Base-by-base conservation (phyloP, 1,139 yeast genomes). In the Waltiozyma sp. region DNA sequence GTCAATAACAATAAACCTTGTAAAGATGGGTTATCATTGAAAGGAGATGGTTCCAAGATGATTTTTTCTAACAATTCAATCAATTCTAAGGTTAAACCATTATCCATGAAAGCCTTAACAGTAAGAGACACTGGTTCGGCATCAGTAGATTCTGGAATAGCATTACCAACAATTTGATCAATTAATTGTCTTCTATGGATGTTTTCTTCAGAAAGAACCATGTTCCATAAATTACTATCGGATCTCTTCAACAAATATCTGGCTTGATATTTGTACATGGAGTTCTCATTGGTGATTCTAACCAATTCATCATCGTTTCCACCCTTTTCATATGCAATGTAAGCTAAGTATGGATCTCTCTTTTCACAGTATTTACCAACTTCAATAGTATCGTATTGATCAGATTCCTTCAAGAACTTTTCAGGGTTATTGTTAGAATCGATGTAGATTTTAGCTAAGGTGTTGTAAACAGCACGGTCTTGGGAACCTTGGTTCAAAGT, bases 361-460 rank as follows among this genome's bases (percentile, higher is more conserved):
- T 87, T 91, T 66, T 93, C 99, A 75, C 99, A 93, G 72, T 91
- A 91, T 62, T 81, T 88, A 73, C 98, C 99, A 55, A 91, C 96
- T 55, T 84, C 85, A 54, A 86, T 71, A 23, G 98, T 84, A 65
- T 91, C 94, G 67, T 93, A 91, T 59, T 76, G 73, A 56, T 80
- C 73, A 63, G 91, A 93, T 64, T 91, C 98, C 63, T 80, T 82
- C 69, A 91, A 75, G 71, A 93, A 93, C 65, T 88, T 88, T 63
- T 91, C 98, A 38, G 99, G 98, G 53, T 89, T 83, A 68, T 91
- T 93, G 72, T 91, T 91, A 47, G 95, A 85, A 64, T 91, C 99
- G 59, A 91, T 91, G 71, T 93, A 91, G 55, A 93, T 93, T 70
- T 93, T 91, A 42, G 98, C 98, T 64, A 91, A 75, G 15, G 98